Conservation (phyloP, 345 rosid species). For the Boechera stricta region DNA sequence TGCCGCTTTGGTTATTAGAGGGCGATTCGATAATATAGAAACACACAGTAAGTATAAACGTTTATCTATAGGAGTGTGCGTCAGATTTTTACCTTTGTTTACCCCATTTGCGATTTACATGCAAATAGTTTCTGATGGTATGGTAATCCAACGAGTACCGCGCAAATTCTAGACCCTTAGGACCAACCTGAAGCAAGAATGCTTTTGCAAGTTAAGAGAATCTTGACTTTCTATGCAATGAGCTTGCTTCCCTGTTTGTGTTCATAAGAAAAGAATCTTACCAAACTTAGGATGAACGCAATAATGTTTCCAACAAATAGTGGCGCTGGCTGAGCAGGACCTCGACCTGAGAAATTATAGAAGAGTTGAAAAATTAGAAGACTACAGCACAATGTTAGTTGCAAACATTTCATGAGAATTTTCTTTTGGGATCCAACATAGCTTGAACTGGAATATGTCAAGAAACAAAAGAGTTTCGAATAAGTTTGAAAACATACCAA, state of each 20-base stretch:
- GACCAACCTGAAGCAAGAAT: slow-evolving; percentile 70
- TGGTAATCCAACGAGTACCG: slow-evolving; percentile 96
- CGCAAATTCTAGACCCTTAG: slow-evolving; percentile 96
- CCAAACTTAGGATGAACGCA: slow-evolving; percentile 80
- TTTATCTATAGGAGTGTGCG: slow-evolving; percentile 5
- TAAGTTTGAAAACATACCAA: slow-evolving; percentile 56
- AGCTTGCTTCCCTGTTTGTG: slow-evolving; percentile 20
- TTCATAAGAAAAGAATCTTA: slow-evolving; percentile 43
- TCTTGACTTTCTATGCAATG: slow-evolving; percentile 12
- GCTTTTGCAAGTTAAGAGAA: neutral
- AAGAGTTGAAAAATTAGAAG: slow-evolving; percentile 17
- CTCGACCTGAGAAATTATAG: slow-evolving; percentile 60
- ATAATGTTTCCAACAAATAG: slow-evolving; percentile 78
- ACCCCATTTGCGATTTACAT: slow-evolving; percentile 83
- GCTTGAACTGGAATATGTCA: neutral
- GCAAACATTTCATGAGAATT: slow-evolving; percentile 13
- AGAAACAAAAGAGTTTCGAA: slow-evolving; percentile 14
- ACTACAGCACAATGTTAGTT: slow-evolving; percentile 17
- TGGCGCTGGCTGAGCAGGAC: slow-evolving; percentile 93
- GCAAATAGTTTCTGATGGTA: slow-evolving; percentile 88
- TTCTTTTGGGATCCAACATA: neutral
- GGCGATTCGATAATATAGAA: neutral
- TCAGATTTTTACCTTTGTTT: slow-evolving; percentile 64
- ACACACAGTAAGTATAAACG: neutral
- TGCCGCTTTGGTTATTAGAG: slow-evolving; percentile 1